These are phyloP conservation scores for Alternaria sp. DNA, from an alignment of 2,329 filamentous ascomycete genomes.

Conservation along the genomic window DNA sequence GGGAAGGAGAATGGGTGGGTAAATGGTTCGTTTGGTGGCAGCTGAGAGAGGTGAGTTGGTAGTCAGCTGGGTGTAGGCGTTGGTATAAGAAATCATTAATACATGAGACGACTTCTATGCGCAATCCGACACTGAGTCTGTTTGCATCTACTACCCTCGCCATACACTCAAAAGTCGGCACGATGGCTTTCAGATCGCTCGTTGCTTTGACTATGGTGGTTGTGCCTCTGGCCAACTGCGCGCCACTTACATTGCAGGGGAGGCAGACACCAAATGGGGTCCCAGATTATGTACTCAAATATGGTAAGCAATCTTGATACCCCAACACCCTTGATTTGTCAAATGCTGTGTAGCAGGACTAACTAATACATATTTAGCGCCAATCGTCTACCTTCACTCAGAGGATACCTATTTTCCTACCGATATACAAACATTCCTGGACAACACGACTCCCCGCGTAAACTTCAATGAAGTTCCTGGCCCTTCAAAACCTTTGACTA, in stretches of 20 bases:
- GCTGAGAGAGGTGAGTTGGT: not conserved
- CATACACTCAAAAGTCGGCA: constrained; percentile 5
- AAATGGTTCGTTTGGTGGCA: not conserved
- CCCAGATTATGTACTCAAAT: constrained; percentile 51
- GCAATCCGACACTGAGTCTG: not conserved
- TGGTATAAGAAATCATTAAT: constrained; percentile 9
- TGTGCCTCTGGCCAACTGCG: constrained; percentile 25
- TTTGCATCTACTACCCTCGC: constrained; percentile 4
- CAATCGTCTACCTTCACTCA: constrained; percentile 57
- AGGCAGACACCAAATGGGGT: constrained; percentile 39
- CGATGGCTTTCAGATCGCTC: constrained; percentile 23
- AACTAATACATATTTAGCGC: constrained; percentile 45
- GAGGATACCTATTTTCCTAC: constrained; percentile 56
- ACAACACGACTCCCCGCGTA: constrained; percentile 52
- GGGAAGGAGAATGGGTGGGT: constrained; percentile 4
- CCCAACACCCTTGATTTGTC: not conserved
- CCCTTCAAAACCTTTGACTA: constrained; percentile 50
- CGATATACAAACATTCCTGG: constrained; percentile 54
- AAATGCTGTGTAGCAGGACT: not conserved
- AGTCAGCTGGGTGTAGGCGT: constrained; percentile 12
- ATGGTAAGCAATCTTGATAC: constrained; percentile 39
- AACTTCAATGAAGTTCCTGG: constrained; percentile 47
- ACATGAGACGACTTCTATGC: not conserved
- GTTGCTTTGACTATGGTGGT: constrained; percentile 19
- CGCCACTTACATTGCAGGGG: constrained; percentile 27